Percentiles rank a stretch among this genome's conserved stretches.
Evolutionary conservation across 805 yeast species (phyloP).

Genomic region (Saccharomycopsis schoenii): DNA sequence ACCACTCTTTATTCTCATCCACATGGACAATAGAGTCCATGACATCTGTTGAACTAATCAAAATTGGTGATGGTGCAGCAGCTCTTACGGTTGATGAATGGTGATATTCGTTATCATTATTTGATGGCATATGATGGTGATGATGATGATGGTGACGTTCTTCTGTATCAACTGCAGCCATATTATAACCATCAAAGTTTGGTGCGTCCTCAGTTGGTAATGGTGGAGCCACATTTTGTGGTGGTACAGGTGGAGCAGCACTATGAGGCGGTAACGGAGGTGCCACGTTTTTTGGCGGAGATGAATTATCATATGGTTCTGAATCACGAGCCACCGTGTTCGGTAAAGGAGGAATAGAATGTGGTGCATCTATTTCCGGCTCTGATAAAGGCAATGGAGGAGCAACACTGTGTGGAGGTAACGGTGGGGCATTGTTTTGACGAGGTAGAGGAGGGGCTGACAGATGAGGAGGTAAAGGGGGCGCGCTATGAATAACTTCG

Average conservation of each 20-base stretch:
- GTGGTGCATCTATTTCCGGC: not conserved
- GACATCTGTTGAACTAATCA: not conserved
- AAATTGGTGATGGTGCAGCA: not conserved
- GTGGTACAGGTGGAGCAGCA: conserved; percentile 14
- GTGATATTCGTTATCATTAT: not conserved
- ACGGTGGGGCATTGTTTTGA: conserved; percentile 19
- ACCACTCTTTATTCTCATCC: conserved; percentile 46
- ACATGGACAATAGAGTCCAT: conserved; percentile 20
- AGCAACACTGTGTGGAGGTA: not conserved
- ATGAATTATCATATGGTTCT: not conserved
- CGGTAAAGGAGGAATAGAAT: not conserved
- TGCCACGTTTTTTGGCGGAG: not conserved
- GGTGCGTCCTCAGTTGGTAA: not conserved
- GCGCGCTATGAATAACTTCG: conserved; percentile 6
- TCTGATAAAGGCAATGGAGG: not conserved
- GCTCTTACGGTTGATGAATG: not conserved
- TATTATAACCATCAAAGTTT: not conserved
- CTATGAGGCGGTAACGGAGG: conserved; percentile 6
- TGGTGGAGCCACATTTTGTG: conserved; percentile 1
- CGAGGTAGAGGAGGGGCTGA: conserved; percentile 17
- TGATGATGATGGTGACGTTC: not conserved
- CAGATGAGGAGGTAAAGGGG: conserved; percentile 17
- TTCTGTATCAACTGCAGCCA: not conserved
- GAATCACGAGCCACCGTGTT: not conserved
- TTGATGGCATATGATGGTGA: not conserved